phyloP scores from a whole-genome alignment of 2,329 filamentous ascomycete genomes.

The Atkinsonella texensis region DNA sequence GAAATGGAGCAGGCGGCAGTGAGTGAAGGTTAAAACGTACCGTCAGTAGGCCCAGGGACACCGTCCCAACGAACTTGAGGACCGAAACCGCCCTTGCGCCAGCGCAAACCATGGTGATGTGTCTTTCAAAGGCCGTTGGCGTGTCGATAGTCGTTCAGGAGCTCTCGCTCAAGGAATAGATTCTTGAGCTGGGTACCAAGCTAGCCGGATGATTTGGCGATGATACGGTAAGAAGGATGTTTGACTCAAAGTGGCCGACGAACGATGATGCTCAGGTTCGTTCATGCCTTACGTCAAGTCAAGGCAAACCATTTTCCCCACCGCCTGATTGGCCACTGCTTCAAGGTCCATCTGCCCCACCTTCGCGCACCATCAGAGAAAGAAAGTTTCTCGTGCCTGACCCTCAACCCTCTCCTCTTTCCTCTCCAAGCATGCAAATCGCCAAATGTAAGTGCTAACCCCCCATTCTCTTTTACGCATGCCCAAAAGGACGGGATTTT shows the following conservation, averaged over 20 bases:
- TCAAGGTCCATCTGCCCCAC: neutral
- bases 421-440: neutral
- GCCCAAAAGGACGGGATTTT: too few relatives aligned
- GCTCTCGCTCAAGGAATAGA: neutral
- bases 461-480: neutral
- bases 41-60: conserved; percentile 78
- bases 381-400: neutral
- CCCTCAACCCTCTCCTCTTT: neutral
- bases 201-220: neutral
- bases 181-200: neutral
- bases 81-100: conserved; percentile 47
- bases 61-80: conserved; percentile 86
- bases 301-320: neutral
- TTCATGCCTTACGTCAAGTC: neutral
- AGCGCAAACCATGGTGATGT: conserved; percentile 45
- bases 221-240: neutral
- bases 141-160: neutral
- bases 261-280: neutral
- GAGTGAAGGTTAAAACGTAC: conserved; percentile 39
- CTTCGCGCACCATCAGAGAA: neutral
- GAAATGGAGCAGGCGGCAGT: neutral
- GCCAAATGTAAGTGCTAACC: neutral
- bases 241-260: neutral
- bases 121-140: neutral
- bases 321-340: conserved; percentile 1